These are phyloP conservation scores for Cercospora sp. DNA, from an alignment of 2,329 filamentous ascomycete genomes.

Conservation along the genomic window DNA sequence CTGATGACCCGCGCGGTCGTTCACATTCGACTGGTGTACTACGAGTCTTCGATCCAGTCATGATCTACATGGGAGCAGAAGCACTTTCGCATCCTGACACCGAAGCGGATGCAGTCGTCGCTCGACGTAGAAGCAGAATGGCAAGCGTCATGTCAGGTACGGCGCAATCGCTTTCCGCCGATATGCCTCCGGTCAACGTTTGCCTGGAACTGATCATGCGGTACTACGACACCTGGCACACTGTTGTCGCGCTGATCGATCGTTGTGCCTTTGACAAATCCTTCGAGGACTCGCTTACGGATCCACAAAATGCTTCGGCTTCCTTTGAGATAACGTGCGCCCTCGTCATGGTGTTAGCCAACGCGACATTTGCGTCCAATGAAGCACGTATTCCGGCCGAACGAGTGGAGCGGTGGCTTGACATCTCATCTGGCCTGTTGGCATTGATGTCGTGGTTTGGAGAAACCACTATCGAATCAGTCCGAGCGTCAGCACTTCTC, in stretches of 20 bases:
- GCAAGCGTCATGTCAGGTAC: slow-evolving; percentile 2
- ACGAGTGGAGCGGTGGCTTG: slow-evolving; percentile 15
- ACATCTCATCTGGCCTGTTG: slow-evolving; percentile 12
- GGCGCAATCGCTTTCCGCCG: slow-evolving; percentile 11
- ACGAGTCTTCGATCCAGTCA: slow-evolving; percentile 13
- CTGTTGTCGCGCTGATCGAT: slow-evolving; percentile 13
- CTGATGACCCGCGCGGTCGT: slow-evolving; percentile 5
- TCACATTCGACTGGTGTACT: slow-evolving; percentile 13
- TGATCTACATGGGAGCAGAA: slow-evolving; percentile 13
- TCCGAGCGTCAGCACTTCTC: slow-evolving; percentile 10
- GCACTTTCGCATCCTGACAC: not conserved
- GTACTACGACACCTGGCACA: slow-evolving; percentile 22
- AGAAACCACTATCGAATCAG: slow-evolving; percentile 3
- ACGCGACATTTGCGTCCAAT: slow-evolving; percentile 14
- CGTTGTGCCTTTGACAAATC: slow-evolving; percentile 1
- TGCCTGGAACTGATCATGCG: slow-evolving; percentile 15
- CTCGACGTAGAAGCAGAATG: not conserved
- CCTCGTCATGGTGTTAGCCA: slow-evolving; percentile 15
- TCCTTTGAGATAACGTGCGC: slow-evolving; percentile 11
- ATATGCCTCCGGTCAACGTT: slow-evolving; percentile 9
- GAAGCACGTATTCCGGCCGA: slow-evolving; percentile 9
- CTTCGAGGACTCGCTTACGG: slow-evolving; percentile 4
- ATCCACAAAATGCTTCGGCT: slow-evolving; percentile 8
- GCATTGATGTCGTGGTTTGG: slow-evolving; percentile 10
- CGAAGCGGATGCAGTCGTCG: not conserved